Conservation (phyloP, 2,329 filamentous ascomycete genomes). For the Fusarium sp. region DNA sequence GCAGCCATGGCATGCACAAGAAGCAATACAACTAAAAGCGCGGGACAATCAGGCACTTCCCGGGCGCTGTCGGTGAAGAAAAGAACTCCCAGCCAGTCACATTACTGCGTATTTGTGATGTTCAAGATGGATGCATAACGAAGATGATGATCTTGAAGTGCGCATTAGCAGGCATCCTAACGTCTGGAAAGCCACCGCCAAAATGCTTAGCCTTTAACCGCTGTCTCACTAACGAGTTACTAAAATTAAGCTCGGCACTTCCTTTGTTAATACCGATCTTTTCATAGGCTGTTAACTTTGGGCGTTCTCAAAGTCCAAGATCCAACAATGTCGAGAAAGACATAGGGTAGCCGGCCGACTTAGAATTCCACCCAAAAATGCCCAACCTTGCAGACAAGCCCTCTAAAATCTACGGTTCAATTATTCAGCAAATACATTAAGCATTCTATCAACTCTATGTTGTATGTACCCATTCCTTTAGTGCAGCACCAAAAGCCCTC, state of each 20-base stretch:
- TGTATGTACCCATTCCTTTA: no score
- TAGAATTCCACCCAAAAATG: background rate
- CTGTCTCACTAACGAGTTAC: slow-evolving; percentile 5
- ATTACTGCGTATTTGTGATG: background rate
- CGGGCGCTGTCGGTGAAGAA: slow-evolving; percentile 14
- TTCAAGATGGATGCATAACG: slow-evolving; percentile 13
- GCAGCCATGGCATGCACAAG: no score
- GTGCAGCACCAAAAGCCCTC: no score
- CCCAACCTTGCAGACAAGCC: no score
- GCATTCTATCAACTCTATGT: no score
- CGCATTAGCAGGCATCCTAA: slow-evolving; percentile 5
- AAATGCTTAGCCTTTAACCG: background rate
- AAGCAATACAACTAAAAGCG: background rate
- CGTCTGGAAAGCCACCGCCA: background rate
- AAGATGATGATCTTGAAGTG: slow-evolving; percentile 4
- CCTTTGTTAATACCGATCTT: slow-evolving; percentile 15
- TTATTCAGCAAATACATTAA: slow-evolving; percentile 40
- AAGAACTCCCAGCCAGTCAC: background rate
- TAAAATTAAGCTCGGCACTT: slow-evolving; percentile 1
- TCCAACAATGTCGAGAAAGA: background rate
- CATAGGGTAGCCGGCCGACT: slow-evolving; percentile 16
- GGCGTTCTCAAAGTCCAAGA: background rate
- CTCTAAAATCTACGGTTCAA: slow-evolving; percentile 51
- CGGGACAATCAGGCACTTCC: slow-evolving; percentile 1
- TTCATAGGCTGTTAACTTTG: slow-evolving; percentile 14